Percentiles rank a stretch among this genome's conserved stretches.
phyloP scores from a whole-genome alignment of 2,329 filamentous ascomycete species.

The Fonsecaea erecta region DNA sequence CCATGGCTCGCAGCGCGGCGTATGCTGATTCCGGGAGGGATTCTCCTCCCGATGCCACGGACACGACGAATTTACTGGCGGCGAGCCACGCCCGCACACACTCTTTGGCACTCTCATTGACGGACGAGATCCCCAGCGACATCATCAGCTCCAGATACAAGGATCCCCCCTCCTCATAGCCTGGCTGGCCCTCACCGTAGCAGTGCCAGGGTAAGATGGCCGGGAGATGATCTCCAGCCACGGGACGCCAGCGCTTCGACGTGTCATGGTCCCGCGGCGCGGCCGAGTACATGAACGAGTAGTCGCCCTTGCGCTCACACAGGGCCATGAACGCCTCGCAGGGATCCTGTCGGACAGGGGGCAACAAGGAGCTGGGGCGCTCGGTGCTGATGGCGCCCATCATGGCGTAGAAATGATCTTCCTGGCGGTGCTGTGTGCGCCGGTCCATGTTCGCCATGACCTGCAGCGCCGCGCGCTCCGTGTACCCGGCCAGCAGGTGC shows the following conservation, averaged over 20 bases:
- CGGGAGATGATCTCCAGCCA: conserved; percentile 15
- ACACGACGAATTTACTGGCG: conserved; percentile 5
- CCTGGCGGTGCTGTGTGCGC: not conserved
- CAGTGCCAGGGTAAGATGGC: conserved; percentile 22
- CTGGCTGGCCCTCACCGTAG: conserved; percentile 13
- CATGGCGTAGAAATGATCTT: conserved; percentile 26
- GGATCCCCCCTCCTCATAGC: not conserved
- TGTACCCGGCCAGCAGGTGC: conserved; percentile 19
- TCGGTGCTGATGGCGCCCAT: conserved; percentile 20
- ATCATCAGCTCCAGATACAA: conserved; percentile 14
- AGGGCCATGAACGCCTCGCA: conserved; percentile 23
- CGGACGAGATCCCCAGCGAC: not conserved
- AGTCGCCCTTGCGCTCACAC: conserved; percentile 24
- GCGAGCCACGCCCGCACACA: conserved; percentile 8
- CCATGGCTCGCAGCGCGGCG: conserved; percentile 6
- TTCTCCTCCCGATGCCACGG: not conserved
- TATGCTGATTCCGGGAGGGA: conserved; percentile 8
- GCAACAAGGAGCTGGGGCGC: conserved; percentile 8
- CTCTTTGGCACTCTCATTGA: not conserved
- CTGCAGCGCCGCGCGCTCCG: conserved; percentile 15
- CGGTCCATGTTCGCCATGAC: conserved; percentile 25
- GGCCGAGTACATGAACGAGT: conserved; percentile 25
- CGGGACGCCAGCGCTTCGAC: conserved; percentile 20
- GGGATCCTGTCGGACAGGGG: not conserved
- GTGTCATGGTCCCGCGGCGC: conserved; percentile 10